phyloP scores from a whole-genome alignment of 1,139 yeast genomes.

The Eremothecium cymbalariae region DNA sequence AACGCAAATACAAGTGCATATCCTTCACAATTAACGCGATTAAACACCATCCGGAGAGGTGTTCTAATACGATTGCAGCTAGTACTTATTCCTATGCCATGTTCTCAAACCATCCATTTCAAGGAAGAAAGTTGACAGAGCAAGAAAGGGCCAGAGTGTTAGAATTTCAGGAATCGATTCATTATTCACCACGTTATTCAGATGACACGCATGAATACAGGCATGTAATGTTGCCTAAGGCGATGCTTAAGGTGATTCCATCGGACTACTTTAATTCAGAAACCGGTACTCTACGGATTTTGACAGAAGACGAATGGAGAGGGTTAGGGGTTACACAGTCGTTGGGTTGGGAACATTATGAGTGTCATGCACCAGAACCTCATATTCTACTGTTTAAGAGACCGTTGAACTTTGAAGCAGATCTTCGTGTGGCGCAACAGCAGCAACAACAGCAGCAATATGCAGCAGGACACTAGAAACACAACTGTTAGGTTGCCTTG shows the following conservation, averaged over 20 bases:
- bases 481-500: no score
- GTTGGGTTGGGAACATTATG: constrained; percentile 97
- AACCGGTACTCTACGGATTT: constrained; percentile 84
- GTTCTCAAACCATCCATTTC: constrained; percentile 21
- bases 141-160: constrained; percentile 78
- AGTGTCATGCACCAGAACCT: constrained; percentile 98
- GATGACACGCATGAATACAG: constrained; percentile 87
- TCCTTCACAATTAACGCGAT: no score
- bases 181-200: constrained; percentile 84
- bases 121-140: constrained; percentile 65
- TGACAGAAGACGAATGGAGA: constrained; percentile 96
- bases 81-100: constrained; percentile 5
- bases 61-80: no score
- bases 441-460: constrained; percentile 22
- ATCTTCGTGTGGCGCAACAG: constrained; percentile 28
- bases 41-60: no score
- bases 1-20: no score
- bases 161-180: constrained; percentile 90
- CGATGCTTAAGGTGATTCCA: constrained; percentile 93
- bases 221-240: constrained; percentile 95
- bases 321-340: constrained; percentile 97
- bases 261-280: constrained; percentile 91
- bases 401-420: constrained; percentile 36
- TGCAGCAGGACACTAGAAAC: constrained; percentile 8
- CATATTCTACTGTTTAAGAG: constrained; percentile 86